Base-by-base conservation (phyloP, 2,329 filamentous ascomycete species). In the Neopestalotiopsis sp. region DNA sequence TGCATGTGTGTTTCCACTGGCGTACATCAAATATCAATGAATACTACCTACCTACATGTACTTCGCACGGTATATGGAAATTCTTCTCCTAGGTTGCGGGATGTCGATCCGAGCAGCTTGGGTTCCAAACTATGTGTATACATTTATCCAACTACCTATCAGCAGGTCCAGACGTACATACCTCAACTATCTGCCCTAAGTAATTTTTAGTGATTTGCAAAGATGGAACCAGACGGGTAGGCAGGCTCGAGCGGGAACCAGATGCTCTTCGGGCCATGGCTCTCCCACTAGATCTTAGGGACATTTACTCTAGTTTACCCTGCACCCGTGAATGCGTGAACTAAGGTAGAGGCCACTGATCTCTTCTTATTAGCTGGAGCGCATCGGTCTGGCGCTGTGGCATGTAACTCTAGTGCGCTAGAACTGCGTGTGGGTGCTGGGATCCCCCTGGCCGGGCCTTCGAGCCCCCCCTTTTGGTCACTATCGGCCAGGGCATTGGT, bases 281-380 rank as follows among this genome's bases (percentile, higher is more conserved):
- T 52, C n/a, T 52, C 6, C 34, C 34, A 38, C 34, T 38, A 38
- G 34, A 52, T 52, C 45, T 20, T 52, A 24, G 45, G 45, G 14
- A 52, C n/a, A 20, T 24, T 24, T n/a, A 52, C 45, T 52, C 20
- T 52, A 52, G 17, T 10, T n/a, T 52, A 52, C 17, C 45, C 45
- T n/a, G 9, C 3, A 17, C 20, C n/a, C 45, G 20, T 14, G 17
- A n/a, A 20, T 9, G 45, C 6, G 17, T 20, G 45, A 7, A 20
- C 45, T 24, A 52, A 59, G 57, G 24, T 28, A 59, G 28, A 59
- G 57, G 28, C 57, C 57, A 34, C 57, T 59, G 57, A 52, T n/a
- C 17, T 20, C 45, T 52, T 52, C 45, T 12, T 17, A 52, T 52
- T 52, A 52, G 45, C 17, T 52, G 45, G 45, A 52, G 45, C n/a